Evolutionary conservation across 495 filamentous ascomycete species (phyloP).

Genomic region (Clohesyomyces aquaticus): DNA sequence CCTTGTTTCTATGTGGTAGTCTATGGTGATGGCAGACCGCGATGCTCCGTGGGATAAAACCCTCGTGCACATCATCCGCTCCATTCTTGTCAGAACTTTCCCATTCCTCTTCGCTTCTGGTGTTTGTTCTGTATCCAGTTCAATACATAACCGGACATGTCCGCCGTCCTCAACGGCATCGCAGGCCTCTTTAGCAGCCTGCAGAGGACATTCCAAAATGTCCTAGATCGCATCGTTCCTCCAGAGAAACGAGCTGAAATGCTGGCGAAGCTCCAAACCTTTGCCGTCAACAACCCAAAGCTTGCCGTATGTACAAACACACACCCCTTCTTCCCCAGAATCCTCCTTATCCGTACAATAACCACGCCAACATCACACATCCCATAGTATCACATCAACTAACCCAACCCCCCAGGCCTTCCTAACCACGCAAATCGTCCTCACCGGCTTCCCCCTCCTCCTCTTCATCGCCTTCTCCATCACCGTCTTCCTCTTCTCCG

Average conservation of each 20-base stretch:
- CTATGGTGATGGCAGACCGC: too few relatives aligned
- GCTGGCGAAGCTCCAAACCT: conserved; percentile 41
- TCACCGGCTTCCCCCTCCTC: conserved; percentile 62
- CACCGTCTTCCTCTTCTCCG: conserved; percentile 58
- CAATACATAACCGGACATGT: conserved; percentile 27
- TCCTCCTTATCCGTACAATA: not conserved
- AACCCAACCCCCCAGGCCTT: conserved; percentile 50
- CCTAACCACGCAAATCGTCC: conserved; percentile 57
- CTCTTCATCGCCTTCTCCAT: conserved; percentile 64
- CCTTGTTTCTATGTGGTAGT: conserved; percentile 4
- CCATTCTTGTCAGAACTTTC: not conserved
- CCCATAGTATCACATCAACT: not conserved
- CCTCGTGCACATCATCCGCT: too few relatives aligned
- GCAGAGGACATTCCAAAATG: conserved; percentile 20
- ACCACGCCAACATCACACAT: not conserved
- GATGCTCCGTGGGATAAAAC: too few relatives aligned
- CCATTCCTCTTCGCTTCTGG: not conserved
- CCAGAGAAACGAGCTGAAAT: conserved; percentile 47
- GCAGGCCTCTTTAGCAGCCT: conserved; percentile 33
- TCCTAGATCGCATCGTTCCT: conserved; percentile 44
- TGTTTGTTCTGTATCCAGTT: not conserved
- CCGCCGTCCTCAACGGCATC: conserved; percentile 33
- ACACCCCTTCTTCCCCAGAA: too few relatives aligned
- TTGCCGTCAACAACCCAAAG: conserved; percentile 48
- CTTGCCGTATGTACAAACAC: conserved; percentile 49